These are phyloP conservation scores for Arthrocladium fulminans DNA, from an alignment of 2,329 filamentous ascomycete species.

Conservation along the genomic window DNA sequence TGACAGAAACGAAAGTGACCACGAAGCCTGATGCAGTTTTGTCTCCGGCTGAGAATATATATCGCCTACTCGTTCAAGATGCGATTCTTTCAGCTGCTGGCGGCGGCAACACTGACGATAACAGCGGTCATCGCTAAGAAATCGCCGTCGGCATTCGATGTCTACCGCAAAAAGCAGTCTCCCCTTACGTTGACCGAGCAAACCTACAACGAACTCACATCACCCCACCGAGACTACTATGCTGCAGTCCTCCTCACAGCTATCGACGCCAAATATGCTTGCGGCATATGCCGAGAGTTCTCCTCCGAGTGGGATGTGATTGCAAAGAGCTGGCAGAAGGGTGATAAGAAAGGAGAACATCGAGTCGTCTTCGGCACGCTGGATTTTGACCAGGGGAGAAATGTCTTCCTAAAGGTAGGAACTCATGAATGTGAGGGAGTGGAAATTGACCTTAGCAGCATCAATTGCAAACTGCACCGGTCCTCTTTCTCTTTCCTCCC, in stretches of 20 bases:
- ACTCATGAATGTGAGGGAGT: too few species aligned
- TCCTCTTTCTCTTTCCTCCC: conserved; percentile 78
- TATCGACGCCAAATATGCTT: conserved; percentile 72
- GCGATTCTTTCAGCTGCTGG: conserved; percentile 57
- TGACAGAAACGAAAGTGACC: not conserved
- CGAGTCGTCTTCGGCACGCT: conserved; percentile 72
- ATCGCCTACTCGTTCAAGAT: conserved; percentile 42
- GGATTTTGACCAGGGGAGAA: conserved; percentile 78
- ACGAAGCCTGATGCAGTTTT: conserved; percentile 5
- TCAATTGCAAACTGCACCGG: conserved; percentile 85
- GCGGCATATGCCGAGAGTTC: conserved; percentile 78
- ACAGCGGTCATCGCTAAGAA: conserved; percentile 51
- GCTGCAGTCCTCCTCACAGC: conserved; percentile 79
- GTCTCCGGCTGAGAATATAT: not conserved
- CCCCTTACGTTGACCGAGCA: conserved; percentile 72
- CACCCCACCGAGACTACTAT: conserved; percentile 72
- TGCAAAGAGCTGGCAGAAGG: conserved; percentile 75
- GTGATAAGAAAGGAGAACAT: conserved; percentile 65
- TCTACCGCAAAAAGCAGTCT: conserved; percentile 58
- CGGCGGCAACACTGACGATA: conserved; percentile 54
- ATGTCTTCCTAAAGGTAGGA: conserved; percentile 73
- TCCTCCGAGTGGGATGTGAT: conserved; percentile 90
- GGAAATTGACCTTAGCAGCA: conserved; percentile 51
- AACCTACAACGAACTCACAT: conserved; percentile 66
- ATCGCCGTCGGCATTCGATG: conserved; percentile 53